Evolutionary conservation across 164 flowering plant species (phyloP).

Genomic region (Hamamelis virginiana): DNA sequence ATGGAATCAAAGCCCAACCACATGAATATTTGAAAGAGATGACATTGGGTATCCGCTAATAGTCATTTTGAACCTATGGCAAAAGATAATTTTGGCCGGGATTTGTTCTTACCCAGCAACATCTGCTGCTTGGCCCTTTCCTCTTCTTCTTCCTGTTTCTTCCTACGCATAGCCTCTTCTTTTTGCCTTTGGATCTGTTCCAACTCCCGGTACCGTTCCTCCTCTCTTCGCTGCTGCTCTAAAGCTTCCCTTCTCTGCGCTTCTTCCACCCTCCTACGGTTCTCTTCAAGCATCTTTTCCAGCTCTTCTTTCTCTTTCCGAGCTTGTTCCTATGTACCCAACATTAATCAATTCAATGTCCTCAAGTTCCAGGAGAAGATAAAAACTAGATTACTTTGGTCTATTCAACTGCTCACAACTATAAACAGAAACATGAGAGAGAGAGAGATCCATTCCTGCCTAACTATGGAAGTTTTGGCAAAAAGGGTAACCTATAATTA

Average conservation of each 20-base stretch:
- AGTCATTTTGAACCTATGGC: constrained; percentile 77
- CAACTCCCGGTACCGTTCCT: constrained; percentile 75
- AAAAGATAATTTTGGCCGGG: constrained; percentile 89
- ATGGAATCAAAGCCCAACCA: neutral
- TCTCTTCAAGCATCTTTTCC: constrained; percentile 86
- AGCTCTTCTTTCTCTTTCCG: constrained; percentile 82
- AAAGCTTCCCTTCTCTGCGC: constrained; percentile 82
- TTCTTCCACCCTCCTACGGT: constrained; percentile 71
- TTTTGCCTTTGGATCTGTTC: constrained; percentile 83
- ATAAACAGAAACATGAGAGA: too few relatives aligned
- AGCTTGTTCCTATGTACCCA: constrained; percentile 59
- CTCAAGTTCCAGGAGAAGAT: neutral
- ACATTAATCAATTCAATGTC: neutral
- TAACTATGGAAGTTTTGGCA: too few relatives aligned
- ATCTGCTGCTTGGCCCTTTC: constrained; percentile 78
- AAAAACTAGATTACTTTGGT: neutral
- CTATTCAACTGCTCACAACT: too few relatives aligned
- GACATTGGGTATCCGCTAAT: constrained; percentile 9
- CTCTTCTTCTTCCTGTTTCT: constrained; percentile 90
- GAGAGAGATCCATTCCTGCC: too few relatives aligned
- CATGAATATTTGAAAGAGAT: neutral
- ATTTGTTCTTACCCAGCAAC: constrained; percentile 90
- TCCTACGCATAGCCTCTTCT: constrained; percentile 85
- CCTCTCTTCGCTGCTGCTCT: constrained; percentile 81
- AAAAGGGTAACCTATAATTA: too few relatives aligned